Evolutionary conservation across 495 filamentous ascomycete species (phyloP).

Genomic region (Aspergillus sclerotiicarbonarius): DNA sequence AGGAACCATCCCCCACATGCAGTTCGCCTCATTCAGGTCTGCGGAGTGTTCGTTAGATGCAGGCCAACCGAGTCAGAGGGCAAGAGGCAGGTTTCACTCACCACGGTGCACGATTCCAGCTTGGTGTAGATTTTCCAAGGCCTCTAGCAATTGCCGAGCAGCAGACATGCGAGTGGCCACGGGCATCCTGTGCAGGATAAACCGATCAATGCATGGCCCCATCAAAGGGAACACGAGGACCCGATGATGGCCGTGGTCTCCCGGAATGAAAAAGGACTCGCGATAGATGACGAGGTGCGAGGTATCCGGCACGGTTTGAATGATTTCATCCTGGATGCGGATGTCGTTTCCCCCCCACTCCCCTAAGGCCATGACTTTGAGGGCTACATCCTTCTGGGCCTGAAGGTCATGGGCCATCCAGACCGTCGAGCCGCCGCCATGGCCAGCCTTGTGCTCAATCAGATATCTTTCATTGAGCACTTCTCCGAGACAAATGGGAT

Average conservation of each 20-base stretch:
- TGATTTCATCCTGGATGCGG: slow-evolving; percentile 28
- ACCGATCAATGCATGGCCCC: slow-evolving; percentile 27
- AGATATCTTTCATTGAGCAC: slow-evolving; percentile 70
- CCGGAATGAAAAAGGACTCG: slow-evolving; percentile 19
- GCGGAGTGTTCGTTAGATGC: slow-evolving; percentile 11
- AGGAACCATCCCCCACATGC: slow-evolving; percentile 25
- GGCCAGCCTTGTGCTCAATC: slow-evolving; percentile 79
- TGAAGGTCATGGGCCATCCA: slow-evolving; percentile 56
- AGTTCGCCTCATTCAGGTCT: slow-evolving; percentile 22
- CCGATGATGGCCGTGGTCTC: slow-evolving; percentile 16
- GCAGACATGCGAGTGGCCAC: slow-evolving; percentile 29
- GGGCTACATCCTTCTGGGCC: slow-evolving; percentile 27
- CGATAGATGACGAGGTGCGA: slow-evolving; percentile 26
- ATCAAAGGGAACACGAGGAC: slow-evolving; percentile 30
- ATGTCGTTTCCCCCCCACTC: slow-evolving; percentile 21
- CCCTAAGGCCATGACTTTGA: slow-evolving; percentile 26
- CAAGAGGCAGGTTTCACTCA: slow-evolving; percentile 12
- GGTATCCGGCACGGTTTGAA: slow-evolving; percentile 23
- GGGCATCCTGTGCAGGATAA: slow-evolving; percentile 11
- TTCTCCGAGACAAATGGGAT: slow-evolving; percentile 22
- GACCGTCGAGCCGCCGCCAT: slow-evolving; percentile 84
- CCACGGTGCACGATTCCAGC: slow-evolving; percentile 27
- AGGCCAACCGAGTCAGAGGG: neutral
- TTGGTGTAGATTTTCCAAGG: slow-evolving; percentile 27
- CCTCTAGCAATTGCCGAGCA: slow-evolving; percentile 28